Conservation (phyloP, 495 filamentous ascomycete species). For the Pyrenula aspistea region DNA sequence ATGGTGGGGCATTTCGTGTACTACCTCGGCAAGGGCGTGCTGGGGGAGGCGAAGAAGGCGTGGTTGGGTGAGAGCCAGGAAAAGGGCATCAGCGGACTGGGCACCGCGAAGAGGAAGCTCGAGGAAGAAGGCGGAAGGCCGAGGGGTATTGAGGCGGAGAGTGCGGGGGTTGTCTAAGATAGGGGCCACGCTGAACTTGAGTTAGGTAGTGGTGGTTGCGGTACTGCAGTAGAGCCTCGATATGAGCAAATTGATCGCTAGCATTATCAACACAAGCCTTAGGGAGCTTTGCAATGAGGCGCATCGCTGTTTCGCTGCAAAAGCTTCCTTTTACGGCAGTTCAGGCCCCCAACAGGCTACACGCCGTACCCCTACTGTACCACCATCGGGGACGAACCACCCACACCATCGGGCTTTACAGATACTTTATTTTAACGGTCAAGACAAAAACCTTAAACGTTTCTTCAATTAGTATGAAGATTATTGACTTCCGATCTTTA, state of each 20-base stretch:
- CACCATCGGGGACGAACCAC: neutral
- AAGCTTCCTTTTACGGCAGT: neutral
- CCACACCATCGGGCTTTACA: neutral
- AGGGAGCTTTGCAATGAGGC: neutral
- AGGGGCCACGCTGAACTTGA: no score
- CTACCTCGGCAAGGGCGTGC: conserved; percentile 58
- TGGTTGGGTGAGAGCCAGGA: conserved; percentile 86
- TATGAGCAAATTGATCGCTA: no score
- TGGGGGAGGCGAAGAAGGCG: conserved; percentile 90
- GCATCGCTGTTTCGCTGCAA: neutral
- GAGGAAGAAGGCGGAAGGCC: conserved; percentile 32
- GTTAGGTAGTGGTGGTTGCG: no score
- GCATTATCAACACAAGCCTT: no score
- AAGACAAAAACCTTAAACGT: no score
- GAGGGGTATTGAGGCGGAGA: neutral
- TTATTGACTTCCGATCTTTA: no score
- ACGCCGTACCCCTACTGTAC: neutral
- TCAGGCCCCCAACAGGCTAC: neutral
- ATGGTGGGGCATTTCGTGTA: conserved; percentile 74
- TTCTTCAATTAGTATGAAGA: no score
- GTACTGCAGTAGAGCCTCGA: no score
- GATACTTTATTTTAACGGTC: no score
- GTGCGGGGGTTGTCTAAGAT: neutral
- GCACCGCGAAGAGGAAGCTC: conserved; percentile 76
- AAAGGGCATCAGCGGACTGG: conserved; percentile 65